Evolutionary conservation across 306 rosid species (phyloP), one percentile per base, ranked within the genome.

Genomic region (Cicer bijugum): DNA sequence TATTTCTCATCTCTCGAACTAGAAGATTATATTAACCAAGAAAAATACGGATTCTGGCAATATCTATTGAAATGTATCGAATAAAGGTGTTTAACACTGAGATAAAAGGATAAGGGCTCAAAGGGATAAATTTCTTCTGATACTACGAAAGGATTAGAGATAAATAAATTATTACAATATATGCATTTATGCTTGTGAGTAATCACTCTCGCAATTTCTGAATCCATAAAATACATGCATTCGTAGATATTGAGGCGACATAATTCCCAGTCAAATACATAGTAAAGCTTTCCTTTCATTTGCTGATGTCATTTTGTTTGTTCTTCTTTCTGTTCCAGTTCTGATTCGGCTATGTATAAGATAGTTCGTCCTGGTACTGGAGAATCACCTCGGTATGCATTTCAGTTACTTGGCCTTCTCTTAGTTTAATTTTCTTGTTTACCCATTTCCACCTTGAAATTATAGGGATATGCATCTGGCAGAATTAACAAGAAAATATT

Each of bases 291-390:
- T 67, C 57, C 12, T 45, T 45, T 67, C 12, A 37, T 51, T 51
- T 69, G 9, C 62, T 37, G 2, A 74, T 57, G 37, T 59, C 48
- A 15, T 64, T 52, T 45, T 45, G 48, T 79, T 82, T 75, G 50
- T 56, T 67, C 4, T 50, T 44, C 61, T 15, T 71, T 85, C 14
- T 83, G 75, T 74, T 85, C 40, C 96, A 95, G 99, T 80, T 91
- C 99, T 58, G 66, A 86, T 73, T 80, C 96, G 46, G 89, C 91
- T 63, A 75, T 81, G 82, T 90, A 83, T 78, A 94, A 91, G 81
- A 91, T 85, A 77, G 93, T 94, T 38, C 99, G 99, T 4, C 99
- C 99, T 8, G 89, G 91, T 28, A 89, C 87, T 80, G 99, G 99
- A 75, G 99, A 94, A 89, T 90, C 99, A 4, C 39, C 77, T 45